These are phyloP conservation scores for Yarrowia sp. DNA, from an alignment of 805 yeast species.

Conservation along the genomic window DNA sequence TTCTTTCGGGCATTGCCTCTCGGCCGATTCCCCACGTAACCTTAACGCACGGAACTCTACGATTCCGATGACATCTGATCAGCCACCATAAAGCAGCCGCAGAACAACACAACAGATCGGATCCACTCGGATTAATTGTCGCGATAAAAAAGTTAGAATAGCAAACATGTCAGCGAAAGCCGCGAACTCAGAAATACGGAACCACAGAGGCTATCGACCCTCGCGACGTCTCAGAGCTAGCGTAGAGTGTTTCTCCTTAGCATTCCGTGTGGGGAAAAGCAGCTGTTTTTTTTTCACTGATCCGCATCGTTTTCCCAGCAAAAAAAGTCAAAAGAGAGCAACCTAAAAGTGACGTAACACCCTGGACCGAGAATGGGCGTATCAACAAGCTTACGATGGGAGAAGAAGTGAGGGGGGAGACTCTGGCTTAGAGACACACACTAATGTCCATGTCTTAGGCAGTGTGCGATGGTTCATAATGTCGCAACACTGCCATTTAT, in stretches of 20 bases:
- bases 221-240: background rate
- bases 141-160: too few relatives aligned
- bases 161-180: too few relatives aligned
- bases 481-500: too few relatives aligned
- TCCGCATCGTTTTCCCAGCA: background rate
- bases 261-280: background rate
- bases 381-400: background rate
- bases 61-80: slow-evolving; percentile 2
- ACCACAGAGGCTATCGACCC: too few relatives aligned
- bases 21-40: background rate
- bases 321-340: background rate
- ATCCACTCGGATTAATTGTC: background rate
- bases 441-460: too few relatives aligned
- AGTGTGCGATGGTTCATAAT: too few relatives aligned
- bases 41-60: background rate
- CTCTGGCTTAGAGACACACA: too few relatives aligned
- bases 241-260: background rate
- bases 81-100: slow-evolving; percentile 8
- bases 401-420: too few relatives aligned
- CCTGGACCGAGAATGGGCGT: background rate
- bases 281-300: background rate
- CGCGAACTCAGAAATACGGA: too few relatives aligned
- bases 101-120: background rate
- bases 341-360: background rate
- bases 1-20: background rate